Base-by-base conservation (phyloP, 495 filamentous ascomycete genomes). In the Hypoxylon fuscum region DNA sequence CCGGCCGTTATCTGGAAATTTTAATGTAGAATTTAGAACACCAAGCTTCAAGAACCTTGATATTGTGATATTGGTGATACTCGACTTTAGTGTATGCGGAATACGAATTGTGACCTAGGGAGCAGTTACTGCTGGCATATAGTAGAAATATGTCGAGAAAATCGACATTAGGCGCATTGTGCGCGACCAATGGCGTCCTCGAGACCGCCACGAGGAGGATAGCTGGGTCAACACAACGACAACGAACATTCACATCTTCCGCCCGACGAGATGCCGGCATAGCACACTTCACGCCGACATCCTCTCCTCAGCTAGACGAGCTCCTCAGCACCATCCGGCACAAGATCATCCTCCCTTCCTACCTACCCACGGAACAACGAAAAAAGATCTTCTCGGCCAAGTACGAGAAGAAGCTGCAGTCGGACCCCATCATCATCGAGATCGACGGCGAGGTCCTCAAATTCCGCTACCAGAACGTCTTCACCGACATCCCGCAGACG, bases 321-420 rank as follows among this genome's bases (percentile, higher is more conserved):
- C 31, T 72, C 12, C 81, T 89, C 55, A 55, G 70, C 51, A 76
- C 65, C n/a, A 82, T 89, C 73, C 86, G 87, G 55, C 65, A 81
- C 55, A 79, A 87, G 42, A 74, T 89, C 68, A 85, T 93, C 72
- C 79, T 92, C 11, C 87, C 88, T 1, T 64, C 74, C 6, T 84
- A 85, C 63, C 83, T 93, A 2, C 65, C 76, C n/a, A 45, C 56
- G 10, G 75, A 74, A 1, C 87, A 90, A 63, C 78, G 77, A 62
- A 79, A 78, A 44, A 79, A 81, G 42, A 75, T 90, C 51, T 84
- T 79, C 77, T 75, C 76, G 21, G 37, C 67, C 25, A 80, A 75
- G 40, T 78, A 87, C 67, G 73, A 81, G 60, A 72, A 78, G 42
- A 64, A 72, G 46, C 80, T 93, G 38, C 62, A 76, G 12, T 66